These are phyloP conservation scores for Trichoderma pleuroti DNA, from an alignment of 2,329 filamentous ascomycete genomes.

Conservation along the genomic window DNA sequence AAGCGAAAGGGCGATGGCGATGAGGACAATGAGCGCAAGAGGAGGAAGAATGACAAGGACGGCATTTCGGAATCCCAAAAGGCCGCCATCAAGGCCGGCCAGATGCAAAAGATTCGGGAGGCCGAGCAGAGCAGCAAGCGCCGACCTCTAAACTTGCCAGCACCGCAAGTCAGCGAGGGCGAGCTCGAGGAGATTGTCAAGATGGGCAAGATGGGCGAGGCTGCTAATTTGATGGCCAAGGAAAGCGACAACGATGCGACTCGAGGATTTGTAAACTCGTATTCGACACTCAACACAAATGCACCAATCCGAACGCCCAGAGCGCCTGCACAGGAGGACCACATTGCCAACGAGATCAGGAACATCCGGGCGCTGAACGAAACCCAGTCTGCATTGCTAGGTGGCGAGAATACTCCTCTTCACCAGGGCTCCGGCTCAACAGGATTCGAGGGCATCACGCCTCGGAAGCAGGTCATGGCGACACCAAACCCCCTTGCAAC, in stretches of 20 bases:
- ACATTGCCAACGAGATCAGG: constrained; percentile 92
- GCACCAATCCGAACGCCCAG: constrained; percentile 90
- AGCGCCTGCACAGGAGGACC: constrained; percentile 88
- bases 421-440: constrained; percentile 79
- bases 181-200: constrained; percentile 98
- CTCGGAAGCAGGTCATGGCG: constrained; percentile 74
- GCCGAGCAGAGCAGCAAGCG: constrained; percentile 96
- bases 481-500: constrained; percentile 96
- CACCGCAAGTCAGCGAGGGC: constrained; percentile 86
- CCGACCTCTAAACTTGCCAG: constrained; percentile 73
- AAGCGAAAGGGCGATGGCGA: constrained; percentile 96
- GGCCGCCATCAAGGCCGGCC: constrained; percentile 86
- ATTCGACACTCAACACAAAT: constrained; percentile 72
- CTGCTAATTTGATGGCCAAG: constrained; percentile 70
- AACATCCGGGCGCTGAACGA: constrained; percentile 91
- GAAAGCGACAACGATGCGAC: constrained; percentile 82
- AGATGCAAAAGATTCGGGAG: constrained; percentile 91
- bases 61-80: constrained; percentile 74
- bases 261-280: constrained; percentile 80
- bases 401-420: constrained; percentile 89
- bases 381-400: constrained; percentile 88
- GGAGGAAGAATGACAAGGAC: constrained; percentile 84
- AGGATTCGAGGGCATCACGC: constrained; percentile 80
- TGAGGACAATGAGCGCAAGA: constrained; percentile 74
- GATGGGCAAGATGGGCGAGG: constrained; percentile 92